Base-by-base conservation (phyloP, 2,329 filamentous ascomycete genomes). In the Knufia petricola region DNA sequence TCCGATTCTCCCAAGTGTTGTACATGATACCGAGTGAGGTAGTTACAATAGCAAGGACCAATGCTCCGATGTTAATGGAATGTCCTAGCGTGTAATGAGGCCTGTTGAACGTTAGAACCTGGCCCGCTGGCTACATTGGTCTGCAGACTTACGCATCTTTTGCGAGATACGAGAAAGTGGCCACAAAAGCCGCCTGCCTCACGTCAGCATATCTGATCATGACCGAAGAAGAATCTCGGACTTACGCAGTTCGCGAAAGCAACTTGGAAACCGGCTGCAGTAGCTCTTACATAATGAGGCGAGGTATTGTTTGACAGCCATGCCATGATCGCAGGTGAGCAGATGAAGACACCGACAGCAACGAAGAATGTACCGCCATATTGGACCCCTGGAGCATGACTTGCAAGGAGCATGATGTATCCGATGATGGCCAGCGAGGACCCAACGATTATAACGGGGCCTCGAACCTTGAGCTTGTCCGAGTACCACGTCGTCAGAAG, bases 181-280 rank as follows among this genome's bases (percentile, higher is more conserved):
- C 77, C 1, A 84, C 79, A 56, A 84, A 82, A 0, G 81, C 81
- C 41, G 80, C 80, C 17, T 21, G 12, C 6, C 26, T 6, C 6
- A 28, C 6, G 26, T 28, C 26, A 28, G 26, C 37, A 20, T 39
- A 21, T 21, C 21, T 19, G 37, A 6, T 12, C 37, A 44, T 31
- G 12, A 20, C 2, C 15, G 9, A 31, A n/a, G 7, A 2, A 9
- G 28, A 12, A 17, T 3, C 26, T 10, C 24, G 9, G 9, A 44
- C 41, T 26, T 31, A 26, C 42, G 9, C 73, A 76, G 54, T 85
- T 85, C 0, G 80, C 81, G 56, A 84, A 76, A 1, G 76, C 75
- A 21, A 84, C 67, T 62, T 85, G 81, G 56, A 84, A 58, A 0
- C 76, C 47, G 12, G 61, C 51, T 4, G 38, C 48, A 13, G 55